Percentiles rank a stretch among this genome's conserved stretches.
These are phyloP conservation scores for Acacia confusa DNA, from an alignment of 306 rosid species.

Conservation along the genomic window DNA sequence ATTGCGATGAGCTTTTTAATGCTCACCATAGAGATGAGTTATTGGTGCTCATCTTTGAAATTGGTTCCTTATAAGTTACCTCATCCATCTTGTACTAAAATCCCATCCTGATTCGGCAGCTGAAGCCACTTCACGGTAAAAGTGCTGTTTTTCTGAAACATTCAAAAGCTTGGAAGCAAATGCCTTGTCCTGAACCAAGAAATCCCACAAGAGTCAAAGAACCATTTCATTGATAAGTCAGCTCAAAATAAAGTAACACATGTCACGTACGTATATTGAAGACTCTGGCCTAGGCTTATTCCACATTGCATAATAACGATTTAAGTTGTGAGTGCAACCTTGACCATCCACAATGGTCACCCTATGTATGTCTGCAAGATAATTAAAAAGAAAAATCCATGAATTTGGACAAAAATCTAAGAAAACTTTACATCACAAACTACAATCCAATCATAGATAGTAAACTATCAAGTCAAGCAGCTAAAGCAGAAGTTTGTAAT, in stretches of 20 bases:
- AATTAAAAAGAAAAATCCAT: constrained; percentile 19
- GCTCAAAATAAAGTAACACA: constrained; percentile 28
- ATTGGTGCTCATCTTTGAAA: too few relatives aligned
- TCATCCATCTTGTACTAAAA: constrained; percentile 95
- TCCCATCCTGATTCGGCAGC: constrained; percentile 98
- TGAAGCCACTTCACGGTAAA: constrained; percentile 80
- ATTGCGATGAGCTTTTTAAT: too few relatives aligned
- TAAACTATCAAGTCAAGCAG: constrained; percentile 1
- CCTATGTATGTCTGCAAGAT: constrained; percentile 66
- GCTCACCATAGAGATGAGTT: too few relatives aligned
- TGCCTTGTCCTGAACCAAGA: constrained; percentile 57
- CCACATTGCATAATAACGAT: constrained; percentile 92
- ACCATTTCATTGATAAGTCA: constrained; percentile 19
- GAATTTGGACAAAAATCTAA: neutral
- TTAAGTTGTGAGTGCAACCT: constrained; percentile 54
- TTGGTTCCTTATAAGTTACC: constrained; percentile 36
- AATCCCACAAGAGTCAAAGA: constrained; percentile 22
- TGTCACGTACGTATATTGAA: constrained; percentile 42
- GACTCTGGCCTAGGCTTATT: constrained; percentile 93
- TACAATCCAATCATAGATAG: constrained; percentile 6
- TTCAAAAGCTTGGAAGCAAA: constrained; percentile 65
- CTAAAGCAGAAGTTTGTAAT: constrained; percentile 10
- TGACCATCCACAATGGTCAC: constrained; percentile 59
- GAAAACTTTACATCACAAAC: constrained; percentile 20
- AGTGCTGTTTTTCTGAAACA: constrained; percentile 50